Evolutionary conservation across 345 rosid genomes (phyloP), one percentile per base, ranked within the genome.

Genomic region (Citrus australasica): DNA sequence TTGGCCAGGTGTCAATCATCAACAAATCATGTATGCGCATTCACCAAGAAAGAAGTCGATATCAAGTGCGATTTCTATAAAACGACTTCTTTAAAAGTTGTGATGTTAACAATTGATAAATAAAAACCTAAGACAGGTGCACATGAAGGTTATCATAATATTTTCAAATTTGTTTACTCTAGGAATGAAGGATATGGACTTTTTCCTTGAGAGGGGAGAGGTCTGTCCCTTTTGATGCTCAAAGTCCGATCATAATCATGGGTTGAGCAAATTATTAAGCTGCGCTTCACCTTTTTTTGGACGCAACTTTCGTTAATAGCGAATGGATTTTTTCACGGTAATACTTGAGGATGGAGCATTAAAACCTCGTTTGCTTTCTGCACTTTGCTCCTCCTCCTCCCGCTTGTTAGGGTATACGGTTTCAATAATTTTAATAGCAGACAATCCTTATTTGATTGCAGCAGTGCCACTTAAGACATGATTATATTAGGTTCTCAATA

Each of bases 1-100:
- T 64, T 28, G 70, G 77, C 80, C 84, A 81, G 84, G 81, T 81
- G 88, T 85, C 88, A 83, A 85, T 85, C 81, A 85, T 85, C 86
- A 83, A 85, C 84, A 76, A 83, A 83, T 85, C 46, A 85, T 85
- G 59, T 30, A 38, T n/a, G 53, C 8, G 55, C 81, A n/a, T 5
- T 59, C 7, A 40, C 79, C 82, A 11, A 81, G 76, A 64, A 65
- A 63, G 77, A 77, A 67, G 33, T 21, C 10, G 53, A 9, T 63
- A 1, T 24, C 30, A 66, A 22, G 30, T 65, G 8, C 22, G 22
- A 9, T 76, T 28, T 24, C 28, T 46, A 35, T 40, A 40, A 28
- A 16, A 61, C 27, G 33, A 21, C 77, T 74, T 75, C 38, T 28
- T 22, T 56, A 55, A 42, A 6, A n/a, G 13, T 22, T 75, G 46